Evolutionary conservation across 176 grass and related monocot genomes (phyloP).

Genomic region (Eremochloa ophiuroides): DNA sequence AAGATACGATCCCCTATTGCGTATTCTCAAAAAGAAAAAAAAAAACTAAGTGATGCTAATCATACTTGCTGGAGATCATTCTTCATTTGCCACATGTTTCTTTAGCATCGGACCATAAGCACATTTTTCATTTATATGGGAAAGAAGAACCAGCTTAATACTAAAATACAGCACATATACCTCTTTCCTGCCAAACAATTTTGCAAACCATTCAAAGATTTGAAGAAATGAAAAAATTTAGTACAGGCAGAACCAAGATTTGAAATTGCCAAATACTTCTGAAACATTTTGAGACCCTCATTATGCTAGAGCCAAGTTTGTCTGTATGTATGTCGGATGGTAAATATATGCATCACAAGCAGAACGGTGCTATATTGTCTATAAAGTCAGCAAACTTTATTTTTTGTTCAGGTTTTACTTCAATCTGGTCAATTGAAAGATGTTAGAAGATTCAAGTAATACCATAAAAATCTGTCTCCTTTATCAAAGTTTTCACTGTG

Average conservation of each 20-base stretch:
- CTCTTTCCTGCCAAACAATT: not conserved
- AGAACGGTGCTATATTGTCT: too few relatives aligned
- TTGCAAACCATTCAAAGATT: not conserved
- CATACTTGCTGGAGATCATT: not conserved
- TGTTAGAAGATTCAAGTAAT: too few relatives aligned
- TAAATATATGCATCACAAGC: too few relatives aligned
- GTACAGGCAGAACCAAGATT: not conserved
- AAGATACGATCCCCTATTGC: not conserved
- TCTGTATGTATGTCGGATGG: not conserved
- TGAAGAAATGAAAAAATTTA: not conserved
- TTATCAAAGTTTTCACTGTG: too few relatives aligned
- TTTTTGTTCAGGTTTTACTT: too few relatives aligned
- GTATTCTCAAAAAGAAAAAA: not conserved
- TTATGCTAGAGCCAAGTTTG: not conserved
- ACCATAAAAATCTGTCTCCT: too few relatives aligned
- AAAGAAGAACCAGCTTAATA: too few relatives aligned
- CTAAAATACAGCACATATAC: not conserved
- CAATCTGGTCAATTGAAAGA: too few relatives aligned
- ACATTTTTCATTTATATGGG: not conserved
- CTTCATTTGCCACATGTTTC: not conserved
- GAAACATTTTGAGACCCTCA: not conserved
- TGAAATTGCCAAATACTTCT: not conserved
- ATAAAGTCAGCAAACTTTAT: too few relatives aligned
- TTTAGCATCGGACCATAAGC: not conserved
- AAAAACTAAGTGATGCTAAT: not conserved